These are phyloP conservation scores for Deinandra increscens DNA, from an alignment of 129 eudicot species.

Conservation along the genomic window DNA sequence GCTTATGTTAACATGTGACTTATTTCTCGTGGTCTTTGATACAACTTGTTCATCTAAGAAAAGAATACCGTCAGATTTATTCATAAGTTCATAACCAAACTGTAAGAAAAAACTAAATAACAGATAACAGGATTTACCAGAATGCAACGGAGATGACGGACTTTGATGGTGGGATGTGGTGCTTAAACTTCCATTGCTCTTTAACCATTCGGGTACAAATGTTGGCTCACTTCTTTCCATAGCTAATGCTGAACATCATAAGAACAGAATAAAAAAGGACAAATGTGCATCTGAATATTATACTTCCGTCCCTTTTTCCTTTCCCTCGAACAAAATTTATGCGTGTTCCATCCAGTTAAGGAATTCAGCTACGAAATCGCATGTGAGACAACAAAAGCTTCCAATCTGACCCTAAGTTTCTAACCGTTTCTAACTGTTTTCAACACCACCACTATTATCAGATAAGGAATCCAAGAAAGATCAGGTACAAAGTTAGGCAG, in stretches of 20 bases:
- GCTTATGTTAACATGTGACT: constrained; percentile 3
- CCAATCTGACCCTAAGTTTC: constrained; percentile 28
- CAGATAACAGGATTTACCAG: neutral
- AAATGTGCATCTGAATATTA: neutral
- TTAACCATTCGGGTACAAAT: constrained; percentile 16
- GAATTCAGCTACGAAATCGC: constrained; percentile 50
- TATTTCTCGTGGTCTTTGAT: neutral
- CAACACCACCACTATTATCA: constrained; percentile 9
- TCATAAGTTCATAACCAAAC: neutral
- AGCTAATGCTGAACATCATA: constrained; percentile 4
- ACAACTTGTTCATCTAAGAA: constrained; percentile 6
- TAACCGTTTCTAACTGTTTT: constrained; percentile 5
- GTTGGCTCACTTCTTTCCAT: constrained; percentile 16
- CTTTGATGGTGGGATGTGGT: neutral
- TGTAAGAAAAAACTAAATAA: neutral
- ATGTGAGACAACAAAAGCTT: constrained; percentile 21
- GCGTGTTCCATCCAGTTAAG: neutral
- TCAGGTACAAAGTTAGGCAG: constrained; percentile 13
- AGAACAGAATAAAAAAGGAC: neutral
- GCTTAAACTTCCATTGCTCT: constrained; percentile 10
- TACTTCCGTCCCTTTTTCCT: neutral
- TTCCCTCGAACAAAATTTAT: neutral
- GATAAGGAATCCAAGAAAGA: constrained; percentile 15
- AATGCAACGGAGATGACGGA: neutral
- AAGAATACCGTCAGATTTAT: neutral